These are phyloP conservation scores for Pseudogymnoascus sp. DNA, from an alignment of 2,329 filamentous ascomycete genomes.

Conservation along the genomic window DNA sequence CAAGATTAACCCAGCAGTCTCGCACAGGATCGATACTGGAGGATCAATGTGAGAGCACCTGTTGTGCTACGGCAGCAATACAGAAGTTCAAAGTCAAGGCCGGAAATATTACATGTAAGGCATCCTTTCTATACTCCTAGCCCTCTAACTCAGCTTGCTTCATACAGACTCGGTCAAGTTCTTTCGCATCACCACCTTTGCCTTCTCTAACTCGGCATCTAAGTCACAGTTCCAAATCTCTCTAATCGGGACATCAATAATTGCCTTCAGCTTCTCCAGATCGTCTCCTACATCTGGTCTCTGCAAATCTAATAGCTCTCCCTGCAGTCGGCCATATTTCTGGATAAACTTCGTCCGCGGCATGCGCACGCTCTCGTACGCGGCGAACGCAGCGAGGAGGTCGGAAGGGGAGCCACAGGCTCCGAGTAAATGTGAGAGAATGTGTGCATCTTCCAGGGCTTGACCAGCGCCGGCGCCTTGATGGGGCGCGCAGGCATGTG, in stretches of 20 bases:
- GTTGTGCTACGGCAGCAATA: no score
- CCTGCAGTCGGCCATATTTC: constrained; percentile 12
- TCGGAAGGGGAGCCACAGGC: constrained; percentile 29
- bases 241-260: constrained; percentile 28
- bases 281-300: constrained; percentile 33
- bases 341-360: constrained; percentile 13
- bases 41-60: no score
- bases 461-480: constrained; percentile 51
- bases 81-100: no score
- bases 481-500: constrained; percentile 52
- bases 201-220: constrained; percentile 32
- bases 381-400: constrained; percentile 37
- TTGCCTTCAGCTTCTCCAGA: constrained; percentile 30
- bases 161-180: background rate
- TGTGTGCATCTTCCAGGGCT: constrained; percentile 44
- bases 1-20: no score
- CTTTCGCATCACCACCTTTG: constrained; percentile 29
- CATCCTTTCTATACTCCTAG: no score
- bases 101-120: no score
- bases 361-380: constrained; percentile 39
- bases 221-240: constrained; percentile 35
- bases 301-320: constrained; percentile 38
- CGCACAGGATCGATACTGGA: no score
- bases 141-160: no score
- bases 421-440: constrained; percentile 38